Evolutionary conservation across 2,329 filamentous ascomycete genomes (phyloP).

Genomic region (Paecilomyces dactylethromorphus): DNA sequence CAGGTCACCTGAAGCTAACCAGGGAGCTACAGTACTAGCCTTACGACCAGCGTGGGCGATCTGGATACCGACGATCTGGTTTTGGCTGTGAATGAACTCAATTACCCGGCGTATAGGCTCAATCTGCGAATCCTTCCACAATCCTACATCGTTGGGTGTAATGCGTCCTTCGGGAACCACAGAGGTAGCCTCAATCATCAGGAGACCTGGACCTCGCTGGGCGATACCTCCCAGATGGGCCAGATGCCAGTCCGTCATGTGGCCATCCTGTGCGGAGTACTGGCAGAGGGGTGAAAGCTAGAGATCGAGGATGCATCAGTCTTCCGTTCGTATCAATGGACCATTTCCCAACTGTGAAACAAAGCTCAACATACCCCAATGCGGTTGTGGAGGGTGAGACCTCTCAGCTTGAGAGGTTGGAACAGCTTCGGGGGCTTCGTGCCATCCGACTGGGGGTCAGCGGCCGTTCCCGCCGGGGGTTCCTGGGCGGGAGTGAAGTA

Average conservation of each 20-base stretch:
- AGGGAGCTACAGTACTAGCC: conserved; percentile 51
- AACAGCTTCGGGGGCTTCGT: conserved; percentile 50
- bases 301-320: background rate
- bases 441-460: conserved; percentile 35
- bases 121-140: conserved; percentile 83
- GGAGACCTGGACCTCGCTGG: conserved; percentile 65
- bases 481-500: conserved; percentile 35
- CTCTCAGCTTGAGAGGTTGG: conserved; percentile 50
- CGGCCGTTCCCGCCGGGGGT: conserved; percentile 30
- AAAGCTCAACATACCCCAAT: conserved; percentile 44
- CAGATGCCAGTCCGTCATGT: conserved; percentile 74
- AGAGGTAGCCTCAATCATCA: conserved; percentile 71
- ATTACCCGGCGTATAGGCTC: conserved; percentile 60
- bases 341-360: background rate
- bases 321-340: background rate
- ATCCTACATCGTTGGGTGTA: conserved; percentile 53
- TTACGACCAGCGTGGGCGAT: conserved; percentile 71
- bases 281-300: conserved; percentile 59
- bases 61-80: conserved; percentile 71
- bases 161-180: conserved; percentile 74
- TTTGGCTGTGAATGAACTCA: conserved; percentile 75
- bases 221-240: conserved; percentile 76
- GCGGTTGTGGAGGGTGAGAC: conserved; percentile 60
- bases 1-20: conserved; percentile 23
- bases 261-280: conserved; percentile 62